Percentiles rank a stretch among this genome's conserved stretches.
Evolutionary conservation across 305 asterid species (phyloP).

Genomic region (Fraxinus sp.): DNA sequence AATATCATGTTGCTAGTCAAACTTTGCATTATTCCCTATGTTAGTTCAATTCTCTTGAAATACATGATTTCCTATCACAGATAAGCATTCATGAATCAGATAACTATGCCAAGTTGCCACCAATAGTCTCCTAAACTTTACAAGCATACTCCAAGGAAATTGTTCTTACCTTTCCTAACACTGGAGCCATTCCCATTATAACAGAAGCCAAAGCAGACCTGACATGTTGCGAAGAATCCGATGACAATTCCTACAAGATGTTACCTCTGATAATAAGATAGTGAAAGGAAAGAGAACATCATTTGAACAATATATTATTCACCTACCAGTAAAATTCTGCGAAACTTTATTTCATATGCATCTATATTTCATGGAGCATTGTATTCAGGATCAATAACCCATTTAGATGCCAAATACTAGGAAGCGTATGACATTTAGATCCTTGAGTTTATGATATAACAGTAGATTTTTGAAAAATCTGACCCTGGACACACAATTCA

Average conservation of each 20-base stretch:
- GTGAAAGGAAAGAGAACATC: constrained; percentile 5
- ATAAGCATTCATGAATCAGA: constrained; percentile 2
- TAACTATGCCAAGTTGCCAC: constrained; percentile 6
- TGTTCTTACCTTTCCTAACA: constrained; percentile 69
- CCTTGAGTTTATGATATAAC: not conserved
- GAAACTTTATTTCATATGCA: not conserved
- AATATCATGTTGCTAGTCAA: not conserved
- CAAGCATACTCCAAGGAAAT: not conserved
- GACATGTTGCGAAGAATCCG: constrained; percentile 97
- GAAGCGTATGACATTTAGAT: not conserved
- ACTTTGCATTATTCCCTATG: not conserved
- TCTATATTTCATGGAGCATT: not conserved
- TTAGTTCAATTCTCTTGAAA: not conserved
- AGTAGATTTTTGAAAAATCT: not conserved
- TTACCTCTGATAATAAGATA: constrained; percentile 8
- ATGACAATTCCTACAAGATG: constrained; percentile 73
- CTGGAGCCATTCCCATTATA: constrained; percentile 97
- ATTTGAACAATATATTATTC: constrained; percentile 19
- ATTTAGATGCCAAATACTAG: not conserved
- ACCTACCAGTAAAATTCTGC: constrained; percentile 5
- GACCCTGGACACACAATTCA: not conserved
- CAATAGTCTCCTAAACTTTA: not conserved
- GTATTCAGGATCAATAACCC: not conserved
- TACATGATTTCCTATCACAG: not conserved
- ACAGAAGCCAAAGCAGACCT: constrained; percentile 93